Conservation (phyloP, 2,329 filamentous ascomycete genomes). For the Pestalotiopsis fici region DNA sequence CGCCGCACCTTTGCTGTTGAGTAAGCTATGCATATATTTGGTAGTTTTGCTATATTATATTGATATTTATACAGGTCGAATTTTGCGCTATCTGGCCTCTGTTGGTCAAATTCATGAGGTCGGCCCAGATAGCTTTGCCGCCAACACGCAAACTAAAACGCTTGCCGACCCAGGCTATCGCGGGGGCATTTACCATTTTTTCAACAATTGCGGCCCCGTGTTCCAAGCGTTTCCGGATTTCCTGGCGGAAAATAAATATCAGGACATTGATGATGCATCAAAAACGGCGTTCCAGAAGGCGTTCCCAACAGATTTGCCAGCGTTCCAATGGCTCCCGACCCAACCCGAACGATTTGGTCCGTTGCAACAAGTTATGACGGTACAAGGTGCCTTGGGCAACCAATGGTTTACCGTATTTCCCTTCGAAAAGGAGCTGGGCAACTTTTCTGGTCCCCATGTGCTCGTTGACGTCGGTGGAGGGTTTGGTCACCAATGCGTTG, state of each 20-base stretch:
- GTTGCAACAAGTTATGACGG: conserved; percentile 25
- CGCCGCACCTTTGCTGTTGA: neutral
- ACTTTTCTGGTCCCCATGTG: conserved; percentile 13
- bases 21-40: neutral
- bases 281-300: conserved; percentile 25
- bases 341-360: conserved; percentile 19
- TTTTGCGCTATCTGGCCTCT: neutral
- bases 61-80: neutral
- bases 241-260: conserved; percentile 20
- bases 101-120: neutral
- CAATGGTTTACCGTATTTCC: conserved; percentile 23
- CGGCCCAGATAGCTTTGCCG: neutral
- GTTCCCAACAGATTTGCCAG: conserved; percentile 20
- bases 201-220: neutral
- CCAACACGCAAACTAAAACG: neutral
- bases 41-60: no score
- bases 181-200: neutral
- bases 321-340: conserved; percentile 22
- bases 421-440: conserved; percentile 16
- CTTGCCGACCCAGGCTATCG: neutral
- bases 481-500: neutral
- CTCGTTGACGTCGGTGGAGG: conserved; percentile 1
- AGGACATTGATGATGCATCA: conserved; percentile 18
- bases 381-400: conserved; percentile 17
- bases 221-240: conserved; percentile 11